Percentiles rank a stretch among this genome's conserved stretches.
phyloP scores from a whole-genome alignment of 495 filamentous ascomycete genomes.

The Xanthoparmelia taractica region DNA sequence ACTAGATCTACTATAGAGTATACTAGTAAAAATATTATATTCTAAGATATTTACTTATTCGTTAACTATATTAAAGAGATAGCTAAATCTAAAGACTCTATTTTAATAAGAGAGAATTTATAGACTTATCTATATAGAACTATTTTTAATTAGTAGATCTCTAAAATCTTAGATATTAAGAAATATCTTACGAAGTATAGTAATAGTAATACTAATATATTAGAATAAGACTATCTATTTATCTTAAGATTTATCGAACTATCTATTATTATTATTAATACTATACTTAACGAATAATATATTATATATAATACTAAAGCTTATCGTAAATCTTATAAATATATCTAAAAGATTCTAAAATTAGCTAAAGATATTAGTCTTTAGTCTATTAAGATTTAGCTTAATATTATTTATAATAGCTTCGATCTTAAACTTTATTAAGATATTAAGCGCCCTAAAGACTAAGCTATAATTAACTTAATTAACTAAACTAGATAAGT shows the following conservation, averaged over 20 bases:
- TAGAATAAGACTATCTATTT: background rate
- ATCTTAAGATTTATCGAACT: conserved; percentile 5
- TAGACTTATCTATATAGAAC: conserved; percentile 2
- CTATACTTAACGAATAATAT: background rate
- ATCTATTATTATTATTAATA: background rate
- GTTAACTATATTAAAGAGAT: conserved; percentile 5
- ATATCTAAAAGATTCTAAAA: conserved; percentile 9
- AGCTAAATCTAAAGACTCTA: conserved; percentile 2
- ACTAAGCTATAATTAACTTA: background rate
- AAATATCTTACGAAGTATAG: background rate
- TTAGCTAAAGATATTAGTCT: conserved; percentile 6
- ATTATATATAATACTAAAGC: background rate
- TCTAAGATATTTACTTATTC: conserved; percentile 14
- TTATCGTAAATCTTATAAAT: background rate
- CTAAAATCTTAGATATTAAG: background rate
- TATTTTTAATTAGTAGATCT: background rate
- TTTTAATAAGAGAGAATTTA: background rate
- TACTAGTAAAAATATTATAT: conserved; percentile 7
- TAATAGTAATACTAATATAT: background rate
- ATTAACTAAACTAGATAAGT: conserved; percentile 4
- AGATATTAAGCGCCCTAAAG: conserved; percentile 5
- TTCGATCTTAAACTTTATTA: conserved; percentile 3
- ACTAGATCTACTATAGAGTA: background rate
- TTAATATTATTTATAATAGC: conserved; percentile 7
- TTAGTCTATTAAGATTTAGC: background rate